Evolutionary conservation across 805 yeast genomes (phyloP).

Genomic region (Teunomyces tritomae): DNA sequence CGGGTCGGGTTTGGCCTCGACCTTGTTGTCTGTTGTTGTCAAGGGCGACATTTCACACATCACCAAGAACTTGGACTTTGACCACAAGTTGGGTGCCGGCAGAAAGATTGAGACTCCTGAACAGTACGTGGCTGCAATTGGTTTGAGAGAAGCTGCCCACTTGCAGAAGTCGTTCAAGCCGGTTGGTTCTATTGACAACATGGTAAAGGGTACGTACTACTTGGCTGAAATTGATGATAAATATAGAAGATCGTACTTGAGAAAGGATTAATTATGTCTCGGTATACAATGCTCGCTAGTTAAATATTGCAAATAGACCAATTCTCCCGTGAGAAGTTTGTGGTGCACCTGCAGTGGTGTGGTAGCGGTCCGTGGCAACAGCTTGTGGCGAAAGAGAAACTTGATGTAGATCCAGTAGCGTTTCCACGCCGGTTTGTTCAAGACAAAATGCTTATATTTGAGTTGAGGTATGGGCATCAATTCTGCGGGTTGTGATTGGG

Average conservation of each 20-base stretch:
- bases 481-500: too few relatives aligned
- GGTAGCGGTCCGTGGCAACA: too few relatives aligned
- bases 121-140: slow-evolving; percentile 78
- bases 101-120: slow-evolving; percentile 72
- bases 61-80: slow-evolving; percentile 62
- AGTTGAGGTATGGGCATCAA: background rate
- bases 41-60: slow-evolving; percentile 77
- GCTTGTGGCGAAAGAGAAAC: background rate
- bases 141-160: slow-evolving; percentile 86
- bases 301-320: background rate
- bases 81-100: slow-evolving; percentile 56
- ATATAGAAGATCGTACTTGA: slow-evolving; percentile 78
- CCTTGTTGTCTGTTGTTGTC: slow-evolving; percentile 76
- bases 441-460: background rate
- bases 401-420: background rate
- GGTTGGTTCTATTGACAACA: slow-evolving; percentile 68
- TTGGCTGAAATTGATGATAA: slow-evolving; percentile 80
- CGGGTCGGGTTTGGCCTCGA: slow-evolving; percentile 96
- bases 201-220: slow-evolving; percentile 79
- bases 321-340: background rate
- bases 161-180: slow-evolving; percentile 79
- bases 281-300: background rate
- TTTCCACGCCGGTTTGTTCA: background rate
- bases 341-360: background rate
- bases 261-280: slow-evolving; percentile 48